Base-by-base conservation (phyloP, 2,329 filamentous ascomycete genomes). In the Penicillium italicum region DNA sequence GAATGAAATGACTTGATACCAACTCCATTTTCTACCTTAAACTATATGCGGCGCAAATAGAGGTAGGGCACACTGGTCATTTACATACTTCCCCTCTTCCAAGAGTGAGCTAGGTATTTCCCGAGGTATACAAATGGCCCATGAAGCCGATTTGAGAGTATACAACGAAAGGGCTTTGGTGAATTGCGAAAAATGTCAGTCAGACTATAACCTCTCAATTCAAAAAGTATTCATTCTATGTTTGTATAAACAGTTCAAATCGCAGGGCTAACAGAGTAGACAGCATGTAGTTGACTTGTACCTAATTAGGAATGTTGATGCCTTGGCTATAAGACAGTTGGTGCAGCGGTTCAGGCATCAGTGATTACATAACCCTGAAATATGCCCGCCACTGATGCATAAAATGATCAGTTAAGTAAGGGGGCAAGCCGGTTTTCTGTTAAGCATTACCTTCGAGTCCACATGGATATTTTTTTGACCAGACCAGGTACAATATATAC, bases 1-100 rank as follows among this genome's bases (percentile, higher is more conserved):
- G 10, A 33, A 24, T 33, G 5, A 14, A 24, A 14, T 18, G 37
- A 16, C 20, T 26, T 31, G 14, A 40, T 10, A 5, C 14, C 5
- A 31, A 24, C 7, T n/a, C 7, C 18, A 31, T 5, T 18, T 28
- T 36, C 5, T 7, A 14, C 24, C 5, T 37, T 11, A 1, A 28
- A 34, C 22, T 50, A 50, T 55, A 50, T 40, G 52, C 38, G 52
- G 52, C 40, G 46, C 2, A 42, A 37, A 30, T 11, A 40, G 16
- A 45, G 51, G 20, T 33, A 54, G 30, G 24, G 26, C 8, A 24
- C 4, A 5, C 30, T 24, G 46, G 46, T 26, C 12, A 41, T 33
- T 40, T 44, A 26, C 8, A 42, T 49, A 16, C 20, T 30, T 49
- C 44, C 24, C 37, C 33, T 55, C 14, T 40, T 33, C 34, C 26